These are phyloP conservation scores for Nyctanthes arbortristis DNA, from an alignment of 257 asterid genomes.

Conservation along the genomic window DNA sequence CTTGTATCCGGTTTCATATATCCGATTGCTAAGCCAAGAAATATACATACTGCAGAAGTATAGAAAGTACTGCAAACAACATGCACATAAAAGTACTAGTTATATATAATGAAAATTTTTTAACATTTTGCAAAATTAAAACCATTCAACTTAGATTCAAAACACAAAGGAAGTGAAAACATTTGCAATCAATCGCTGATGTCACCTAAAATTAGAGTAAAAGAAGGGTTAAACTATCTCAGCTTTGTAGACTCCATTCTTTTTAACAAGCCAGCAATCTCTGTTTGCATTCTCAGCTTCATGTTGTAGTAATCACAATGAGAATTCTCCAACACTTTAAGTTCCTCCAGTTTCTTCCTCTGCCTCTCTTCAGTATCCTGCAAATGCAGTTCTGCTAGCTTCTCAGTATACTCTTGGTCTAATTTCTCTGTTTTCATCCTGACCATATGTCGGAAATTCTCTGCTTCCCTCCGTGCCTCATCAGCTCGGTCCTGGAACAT, in stretches of 20 bases:
- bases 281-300: constrained; percentile 90
- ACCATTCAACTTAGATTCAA: not conserved
- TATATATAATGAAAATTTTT: not conserved
- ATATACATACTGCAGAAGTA: too few relatives aligned
- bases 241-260: constrained; percentile 92
- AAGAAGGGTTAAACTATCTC: constrained; percentile 41
- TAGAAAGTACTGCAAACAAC: too few relatives aligned
- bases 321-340: constrained; percentile 65
- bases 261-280: constrained; percentile 80
- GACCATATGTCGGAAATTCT: constrained; percentile 52
- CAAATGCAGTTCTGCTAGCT: constrained; percentile 52
- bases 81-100: too few relatives aligned
- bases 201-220: not conserved
- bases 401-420: constrained; percentile 66
- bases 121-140: not conserved
- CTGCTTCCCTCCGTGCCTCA: constrained; percentile 78
- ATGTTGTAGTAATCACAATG: constrained; percentile 77
- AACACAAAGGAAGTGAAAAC: not conserved
- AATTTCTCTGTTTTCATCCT: constrained; percentile 55
- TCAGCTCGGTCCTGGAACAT: constrained; percentile 83
- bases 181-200: not conserved
- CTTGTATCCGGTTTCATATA: too few relatives aligned
- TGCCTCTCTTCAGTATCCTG: constrained; percentile 76
- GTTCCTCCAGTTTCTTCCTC: constrained; percentile 70
- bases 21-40: too few relatives aligned